Conservation (phyloP, 176 grass and related monocot species). For the Eleusine coracana region DNA sequence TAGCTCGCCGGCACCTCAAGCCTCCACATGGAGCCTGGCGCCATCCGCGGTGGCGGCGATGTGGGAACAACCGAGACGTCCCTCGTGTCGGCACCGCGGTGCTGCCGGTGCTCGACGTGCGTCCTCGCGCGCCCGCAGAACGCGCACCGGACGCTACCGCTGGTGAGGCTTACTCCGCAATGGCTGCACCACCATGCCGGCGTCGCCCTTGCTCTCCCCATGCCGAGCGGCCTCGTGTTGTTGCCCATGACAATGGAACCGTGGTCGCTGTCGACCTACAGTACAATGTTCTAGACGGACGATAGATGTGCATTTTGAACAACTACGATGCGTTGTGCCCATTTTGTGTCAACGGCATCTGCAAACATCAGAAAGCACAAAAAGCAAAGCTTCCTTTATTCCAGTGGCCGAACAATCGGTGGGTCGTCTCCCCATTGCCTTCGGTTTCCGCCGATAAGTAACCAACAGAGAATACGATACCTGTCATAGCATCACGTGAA, state of each 20-base stretch:
- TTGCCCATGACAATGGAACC: conserved; percentile 18
- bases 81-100: not conserved
- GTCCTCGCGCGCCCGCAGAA: conserved; percentile 44
- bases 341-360: not conserved
- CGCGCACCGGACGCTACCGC: conserved; percentile 47
- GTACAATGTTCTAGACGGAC: not conserved
- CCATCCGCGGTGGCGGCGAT: not conserved
- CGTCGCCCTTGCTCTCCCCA: conserved; percentile 30
- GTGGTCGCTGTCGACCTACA: not conserved
- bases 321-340: not conserved
- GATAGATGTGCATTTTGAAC: not conserved
- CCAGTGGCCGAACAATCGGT: not conserved
- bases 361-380: not conserved
- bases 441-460: conserved; percentile 7
- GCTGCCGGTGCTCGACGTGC: conserved; percentile 32
- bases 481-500: not conserved
- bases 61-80: not conserved
- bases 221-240: conserved; percentile 36
- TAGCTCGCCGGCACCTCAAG: conserved; percentile 46
- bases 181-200: conserved; percentile 45
- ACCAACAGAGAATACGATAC: conserved; percentile 29
- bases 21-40: not conserved
- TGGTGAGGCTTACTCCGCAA: conserved; percentile 45
- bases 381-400: conserved; percentile 41
- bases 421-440: not conserved